Base-by-base conservation (phyloP, 2,329 filamentous ascomycete genomes). In the Arthroderma sp. region DNA sequence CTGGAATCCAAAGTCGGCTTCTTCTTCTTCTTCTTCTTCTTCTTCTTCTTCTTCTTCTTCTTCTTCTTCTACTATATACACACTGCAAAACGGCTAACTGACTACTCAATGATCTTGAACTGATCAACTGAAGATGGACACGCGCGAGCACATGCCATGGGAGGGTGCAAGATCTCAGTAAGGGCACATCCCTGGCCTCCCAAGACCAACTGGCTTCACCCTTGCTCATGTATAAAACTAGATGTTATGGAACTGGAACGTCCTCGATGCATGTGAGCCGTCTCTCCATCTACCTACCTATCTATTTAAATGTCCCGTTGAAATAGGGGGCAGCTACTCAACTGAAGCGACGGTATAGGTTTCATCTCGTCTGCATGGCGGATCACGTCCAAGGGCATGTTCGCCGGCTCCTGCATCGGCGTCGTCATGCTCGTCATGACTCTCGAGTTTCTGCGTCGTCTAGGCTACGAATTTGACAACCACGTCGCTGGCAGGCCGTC, bases 221-320 rank as follows among this genome's bases (percentile, higher is more conserved):
- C 13, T 31, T 23, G 23, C 54, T 55, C 33, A 55, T 35, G 43
- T 58, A 35, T 25, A 54, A 28, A 41, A 9, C 21, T 33, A 87
- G 84, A 90, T 89, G 86, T 75, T 88, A 41, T 88, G 86, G 85
- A 90, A 89, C 70, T 88, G 85, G 84, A 77, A 86, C 69, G 85
- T 83, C 2, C 74, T 87, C 67, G 82, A 86, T 67, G 72, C 83
- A 19, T 88, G 76, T 68, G 65, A 41, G 62, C 51, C 11, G 35
- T 9, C 15, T 17, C 59, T 21, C 56, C 23, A n/a, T 19, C 28
- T 11, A 38, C 37, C 35, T 13, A n/a, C n/a, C 47, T 49, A 17
- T 43, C 33, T 7, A 17, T 17, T 25, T 35, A 7, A n/a, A 17
- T 33, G 28, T 28, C 9, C 35, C 21, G 17, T 23, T 5, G 35